Evolutionary conservation across 305 asterid genomes (phyloP).

Genomic region (Rubia tinctorum): DNA sequence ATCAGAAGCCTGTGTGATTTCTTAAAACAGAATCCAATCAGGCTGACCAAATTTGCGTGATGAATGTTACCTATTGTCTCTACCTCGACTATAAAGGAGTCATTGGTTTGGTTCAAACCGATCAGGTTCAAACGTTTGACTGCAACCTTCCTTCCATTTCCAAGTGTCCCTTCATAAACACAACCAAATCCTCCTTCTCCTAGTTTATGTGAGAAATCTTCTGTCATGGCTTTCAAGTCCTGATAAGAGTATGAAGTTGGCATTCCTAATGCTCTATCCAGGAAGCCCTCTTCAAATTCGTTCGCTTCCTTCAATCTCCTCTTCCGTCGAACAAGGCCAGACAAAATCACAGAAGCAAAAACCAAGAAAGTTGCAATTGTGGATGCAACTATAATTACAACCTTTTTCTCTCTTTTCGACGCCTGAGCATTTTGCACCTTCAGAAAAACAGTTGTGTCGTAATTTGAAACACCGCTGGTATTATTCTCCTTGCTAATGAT

Average conservation of each 20-base stretch:
- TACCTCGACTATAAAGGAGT: slow-evolving; percentile 4
- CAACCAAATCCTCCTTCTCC: slow-evolving; percentile 20
- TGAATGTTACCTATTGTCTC: slow-evolving; percentile 3
- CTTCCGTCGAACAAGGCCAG: background rate
- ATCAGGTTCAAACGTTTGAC: background rate
- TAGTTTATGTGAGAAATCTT: slow-evolving; percentile 15
- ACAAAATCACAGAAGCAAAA: background rate
- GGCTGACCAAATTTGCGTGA: slow-evolving; percentile 8
- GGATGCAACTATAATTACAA: background rate
- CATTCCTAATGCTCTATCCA: slow-evolving; percentile 15
- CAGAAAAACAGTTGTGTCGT: background rate
- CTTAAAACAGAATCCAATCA: slow-evolving; percentile 7
- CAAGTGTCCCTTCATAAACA: background rate
- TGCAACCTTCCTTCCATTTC: background rate
- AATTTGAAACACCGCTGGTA: background rate
- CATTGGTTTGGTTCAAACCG: background rate
- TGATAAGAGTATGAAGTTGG: slow-evolving; percentile 20
- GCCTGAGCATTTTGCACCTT: slow-evolving; percentile 14
- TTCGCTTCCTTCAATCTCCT: background rate
- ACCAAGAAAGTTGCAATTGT: background rate
- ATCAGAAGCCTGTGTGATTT: slow-evolving; percentile 8
- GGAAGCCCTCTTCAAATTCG: background rate
- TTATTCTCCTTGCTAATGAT: background rate
- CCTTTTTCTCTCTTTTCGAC: background rate
- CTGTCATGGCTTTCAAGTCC: slow-evolving; percentile 15